Conservation (phyloP, 2,329 filamentous ascomycete genomes). For the Pyrenophora tritici-repentis region DNA sequence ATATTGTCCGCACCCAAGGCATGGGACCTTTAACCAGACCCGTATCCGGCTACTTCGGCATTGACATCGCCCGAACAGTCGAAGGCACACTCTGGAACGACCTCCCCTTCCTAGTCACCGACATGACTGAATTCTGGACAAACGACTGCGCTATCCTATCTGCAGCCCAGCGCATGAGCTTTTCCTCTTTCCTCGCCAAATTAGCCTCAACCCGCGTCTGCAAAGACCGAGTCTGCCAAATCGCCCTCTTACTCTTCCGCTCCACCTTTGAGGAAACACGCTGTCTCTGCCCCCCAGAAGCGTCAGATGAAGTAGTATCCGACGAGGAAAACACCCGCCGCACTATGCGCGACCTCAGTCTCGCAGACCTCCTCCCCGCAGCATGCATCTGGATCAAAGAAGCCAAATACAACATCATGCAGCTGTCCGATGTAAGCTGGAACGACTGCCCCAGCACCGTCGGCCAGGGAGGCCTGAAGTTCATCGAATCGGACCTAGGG, state of each 20-base stretch:
- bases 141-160: slow-evolving; percentile 10
- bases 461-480: slow-evolving; percentile 8
- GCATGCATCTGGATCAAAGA: slow-evolving; percentile 12
- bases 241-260: slow-evolving; percentile 10
- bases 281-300: not conserved
- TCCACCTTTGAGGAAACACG: slow-evolving; percentile 6
- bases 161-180: slow-evolving; percentile 8
- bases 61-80: slow-evolving; percentile 16
- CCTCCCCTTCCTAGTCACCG: slow-evolving; percentile 13
- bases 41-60: slow-evolving; percentile 12
- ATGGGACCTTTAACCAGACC: slow-evolving; percentile 13
- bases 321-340: slow-evolving; percentile 6
- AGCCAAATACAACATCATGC: slow-evolving; percentile 5
- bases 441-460: slow-evolving; percentile 11
- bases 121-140: slow-evolving; percentile 15
- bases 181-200: slow-evolving; percentile 14
- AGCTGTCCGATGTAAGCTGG: slow-evolving; percentile 6
- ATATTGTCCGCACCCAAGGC: slow-evolving; percentile 13
- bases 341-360: not conserved
- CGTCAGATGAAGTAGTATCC: not conserved
- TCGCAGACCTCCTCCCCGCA: slow-evolving; percentile 9
- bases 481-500: slow-evolving; percentile 9
- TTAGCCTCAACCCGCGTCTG: slow-evolving; percentile 10
- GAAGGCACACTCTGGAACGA: slow-evolving; percentile 19
- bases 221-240: slow-evolving; percentile 8